Conservation (phyloP, 306 rosid genomes). For the Ceratonia siliqua region DNA sequence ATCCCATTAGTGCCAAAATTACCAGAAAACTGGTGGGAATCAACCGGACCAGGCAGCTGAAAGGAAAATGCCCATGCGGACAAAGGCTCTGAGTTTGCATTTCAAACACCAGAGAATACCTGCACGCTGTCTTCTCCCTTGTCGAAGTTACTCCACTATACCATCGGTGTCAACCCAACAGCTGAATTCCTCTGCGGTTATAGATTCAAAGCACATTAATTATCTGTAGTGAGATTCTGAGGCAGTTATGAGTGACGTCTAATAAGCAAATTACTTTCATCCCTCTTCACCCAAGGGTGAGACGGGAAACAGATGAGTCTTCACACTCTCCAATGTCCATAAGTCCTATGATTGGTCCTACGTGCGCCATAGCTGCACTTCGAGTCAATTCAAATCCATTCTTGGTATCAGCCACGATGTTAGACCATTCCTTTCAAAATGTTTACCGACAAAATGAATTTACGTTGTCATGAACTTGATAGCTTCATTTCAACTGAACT, state of each 20-base stretch:
- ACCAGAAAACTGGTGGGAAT: conserved; percentile 61
- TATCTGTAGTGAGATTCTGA: neutral
- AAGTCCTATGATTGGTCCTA: conserved; percentile 70
- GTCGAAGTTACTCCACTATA: conserved; percentile 75
- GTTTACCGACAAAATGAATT: conserved; percentile 21
- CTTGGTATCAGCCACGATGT: conserved; percentile 58
- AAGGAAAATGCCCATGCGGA: conserved; percentile 81
- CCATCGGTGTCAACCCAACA: conserved; percentile 71
- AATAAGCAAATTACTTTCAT: conserved; percentile 68
- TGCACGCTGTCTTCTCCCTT: conserved; percentile 67
- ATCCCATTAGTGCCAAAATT: conserved; percentile 76
- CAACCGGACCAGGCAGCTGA: conserved; percentile 84
- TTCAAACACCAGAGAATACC: conserved; percentile 68
- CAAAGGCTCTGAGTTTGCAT: conserved; percentile 79
- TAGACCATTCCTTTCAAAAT: conserved; percentile 58
- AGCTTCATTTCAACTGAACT: conserved; percentile 64
- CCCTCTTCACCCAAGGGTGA: conserved; percentile 82
- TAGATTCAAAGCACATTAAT: conserved; percentile 31
- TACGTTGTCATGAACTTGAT: conserved; percentile 22
- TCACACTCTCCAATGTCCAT: conserved; percentile 81
- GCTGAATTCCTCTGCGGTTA: conserved; percentile 66
- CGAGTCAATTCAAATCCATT: conserved; percentile 69
- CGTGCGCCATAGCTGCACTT: conserved; percentile 63
- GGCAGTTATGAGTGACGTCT: neutral
- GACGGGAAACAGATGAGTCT: conserved; percentile 75